Conservation (phyloP, 441 rosid genomes). For the Erodium trifolium region DNA sequence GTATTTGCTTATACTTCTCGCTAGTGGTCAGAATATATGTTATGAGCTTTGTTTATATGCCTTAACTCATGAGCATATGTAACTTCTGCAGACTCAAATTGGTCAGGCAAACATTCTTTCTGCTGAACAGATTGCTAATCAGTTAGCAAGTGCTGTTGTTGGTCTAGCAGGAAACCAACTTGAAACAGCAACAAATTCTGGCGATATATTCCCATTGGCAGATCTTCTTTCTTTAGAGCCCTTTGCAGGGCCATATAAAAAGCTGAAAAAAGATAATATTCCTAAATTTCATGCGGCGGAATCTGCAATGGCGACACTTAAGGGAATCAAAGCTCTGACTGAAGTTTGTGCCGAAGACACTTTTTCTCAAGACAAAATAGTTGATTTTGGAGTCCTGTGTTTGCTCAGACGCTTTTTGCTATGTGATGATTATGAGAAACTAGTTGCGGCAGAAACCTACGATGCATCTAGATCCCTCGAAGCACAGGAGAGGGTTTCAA, state of each 20-base stretch:
- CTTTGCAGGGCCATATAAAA: conserved; percentile 53
- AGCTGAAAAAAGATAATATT: conserved; percentile 52
- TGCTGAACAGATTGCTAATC: conserved; percentile 62
- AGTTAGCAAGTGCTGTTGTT: conserved; percentile 73
- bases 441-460: conserved; percentile 85
- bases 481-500: conserved; percentile 42
- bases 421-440: conserved; percentile 85
- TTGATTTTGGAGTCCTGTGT: conserved; percentile 64
- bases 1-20: conserved; percentile 13
- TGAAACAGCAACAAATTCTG: conserved; percentile 36
- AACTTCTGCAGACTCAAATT: conserved; percentile 54
- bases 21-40: conserved; percentile 13
- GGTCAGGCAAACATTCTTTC: conserved; percentile 64
- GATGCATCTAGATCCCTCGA: conserved; percentile 75
- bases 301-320: conserved; percentile 84
- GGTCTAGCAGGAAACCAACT: conserved; percentile 60
- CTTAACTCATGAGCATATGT: conserved; percentile 12
- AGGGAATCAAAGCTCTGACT: conserved; percentile 77
- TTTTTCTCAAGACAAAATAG: conserved; percentile 54
- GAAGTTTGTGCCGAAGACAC: conserved; percentile 68
- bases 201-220: conserved; percentile 50
- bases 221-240: conserved; percentile 92
- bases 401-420: conserved; percentile 75
- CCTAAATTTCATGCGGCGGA: conserved; percentile 72
- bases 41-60: conserved; percentile 12